phyloP scores from a whole-genome alignment of 148 eudicot genomes.

The Heliamphora exappendiculata region DNA sequence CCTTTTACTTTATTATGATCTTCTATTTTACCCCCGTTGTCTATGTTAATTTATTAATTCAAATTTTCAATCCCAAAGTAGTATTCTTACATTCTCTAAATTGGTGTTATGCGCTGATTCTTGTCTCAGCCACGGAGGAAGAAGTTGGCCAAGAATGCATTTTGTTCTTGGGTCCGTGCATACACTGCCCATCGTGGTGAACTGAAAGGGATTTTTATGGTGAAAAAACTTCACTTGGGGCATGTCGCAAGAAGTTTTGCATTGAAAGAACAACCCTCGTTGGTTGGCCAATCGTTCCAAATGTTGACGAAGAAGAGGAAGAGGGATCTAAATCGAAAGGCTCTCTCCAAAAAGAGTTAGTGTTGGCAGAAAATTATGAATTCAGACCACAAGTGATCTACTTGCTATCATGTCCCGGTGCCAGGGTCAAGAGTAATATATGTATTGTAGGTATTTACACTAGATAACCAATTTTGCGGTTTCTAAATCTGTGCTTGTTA shows the following conservation, averaged over 20 bases:
- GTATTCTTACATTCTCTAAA: neutral
- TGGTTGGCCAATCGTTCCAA: slow-evolving; percentile 65
- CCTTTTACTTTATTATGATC: neutral
- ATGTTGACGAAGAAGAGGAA: slow-evolving; percentile 61
- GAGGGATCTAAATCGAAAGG: slow-evolving; percentile 47
- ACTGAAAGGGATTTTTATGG: slow-evolving; percentile 75
- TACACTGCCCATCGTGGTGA: slow-evolving; percentile 93
- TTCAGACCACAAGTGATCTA: slow-evolving; percentile 17
- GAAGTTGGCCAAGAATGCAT: slow-evolving; percentile 65
- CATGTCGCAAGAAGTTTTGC: slow-evolving; percentile 92
- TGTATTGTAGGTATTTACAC: neutral
- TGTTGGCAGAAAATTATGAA: slow-evolving; percentile 28
- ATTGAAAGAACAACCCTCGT: slow-evolving; percentile 71
- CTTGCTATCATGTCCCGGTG: neutral
- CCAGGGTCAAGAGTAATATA: neutral
- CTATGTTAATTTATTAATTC: neutral
- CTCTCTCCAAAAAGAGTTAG: slow-evolving; percentile 44
- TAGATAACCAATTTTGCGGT: neutral
- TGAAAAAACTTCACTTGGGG: slow-evolving; percentile 82
- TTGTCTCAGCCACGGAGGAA: slow-evolving; percentile 47
- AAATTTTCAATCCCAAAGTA: neutral
- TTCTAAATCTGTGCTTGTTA: neutral
- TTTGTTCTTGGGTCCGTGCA: slow-evolving; percentile 89
- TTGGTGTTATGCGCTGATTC: neutral
- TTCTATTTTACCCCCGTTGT: neutral